Base-by-base conservation (phyloP, 176 grass and related monocot genomes). In the Otatea glauca region DNA sequence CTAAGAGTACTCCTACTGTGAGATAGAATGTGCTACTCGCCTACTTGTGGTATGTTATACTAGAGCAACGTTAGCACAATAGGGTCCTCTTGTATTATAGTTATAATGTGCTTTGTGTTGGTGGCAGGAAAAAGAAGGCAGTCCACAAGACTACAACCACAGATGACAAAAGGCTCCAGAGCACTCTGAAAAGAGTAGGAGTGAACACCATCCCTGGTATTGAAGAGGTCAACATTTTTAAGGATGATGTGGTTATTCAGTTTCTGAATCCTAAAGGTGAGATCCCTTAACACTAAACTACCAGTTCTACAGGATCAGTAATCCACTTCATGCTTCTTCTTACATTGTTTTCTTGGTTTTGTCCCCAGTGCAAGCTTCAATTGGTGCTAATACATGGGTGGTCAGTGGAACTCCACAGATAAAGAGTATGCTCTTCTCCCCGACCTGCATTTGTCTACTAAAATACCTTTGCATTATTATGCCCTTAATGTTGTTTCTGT, bases 161-260 rank as follows among this genome's bases (percentile, higher is more conserved):
- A 45, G 96, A 99, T 83, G 96, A 99, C 86, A 99, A 99, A 83
- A 92, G 96, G 59, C 96, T 99, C 63, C 96, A 99, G 84, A 99
- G 89, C 83, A 99, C 96, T 68, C 84, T 99, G 79, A 99, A 99
- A 92, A 91, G 96, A 82, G 83, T 99, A 64, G 93, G 96, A 42
- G 96, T 99, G 65, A 99, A 91, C 55, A 77, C 81, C 65, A 99
- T 99, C 32, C 93, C 91, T 83, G 96, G 88, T 72, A 99, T 99
- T 72, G 96, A 99, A 89, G 96, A 99, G 86, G 96, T 99, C 51
- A 99, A 99, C 86, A 99, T 99, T 76, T 99, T 99, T 51, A 99
- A 96, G 89, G 96, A 99, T 86, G 96, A 99, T 82, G 88, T 94
- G 68, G 96, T 96, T 64, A 96, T 96, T 81, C 93, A 98, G 86